These are phyloP conservation scores for Uronychia binucleata DNA, from an alignment of 73 alveolate species.

Conservation along the genomic window DNA sequence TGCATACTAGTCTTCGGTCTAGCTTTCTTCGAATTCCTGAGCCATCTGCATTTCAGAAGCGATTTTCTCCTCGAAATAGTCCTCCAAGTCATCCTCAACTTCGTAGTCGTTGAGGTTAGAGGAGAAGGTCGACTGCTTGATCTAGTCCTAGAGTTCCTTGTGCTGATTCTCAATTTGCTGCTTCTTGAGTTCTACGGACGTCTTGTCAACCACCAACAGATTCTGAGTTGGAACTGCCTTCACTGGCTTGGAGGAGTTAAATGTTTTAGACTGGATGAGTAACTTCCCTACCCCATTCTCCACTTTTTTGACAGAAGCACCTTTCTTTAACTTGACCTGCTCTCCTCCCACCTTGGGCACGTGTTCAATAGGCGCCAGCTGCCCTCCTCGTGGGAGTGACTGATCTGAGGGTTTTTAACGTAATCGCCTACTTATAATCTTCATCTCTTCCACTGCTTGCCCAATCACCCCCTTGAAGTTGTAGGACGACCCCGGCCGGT, in stretches of 20 bases:
- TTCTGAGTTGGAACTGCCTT: neutral
- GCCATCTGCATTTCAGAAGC: neutral
- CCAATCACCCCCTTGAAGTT: conserved; percentile 44
- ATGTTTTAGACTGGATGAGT: neutral
- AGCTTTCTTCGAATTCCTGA: neutral
- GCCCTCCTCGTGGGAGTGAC: neutral
- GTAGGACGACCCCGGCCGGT: conserved; percentile 75
- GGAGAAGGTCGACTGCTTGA: neutral
- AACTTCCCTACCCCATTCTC: neutral
- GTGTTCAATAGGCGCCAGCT: neutral
- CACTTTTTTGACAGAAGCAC: neutral
- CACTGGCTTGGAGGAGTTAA: neutral
- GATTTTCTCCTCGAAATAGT: conserved; percentile 23
- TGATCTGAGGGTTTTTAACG: neutral
- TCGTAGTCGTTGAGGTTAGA: conserved; percentile 10
- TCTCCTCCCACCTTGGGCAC: neutral
- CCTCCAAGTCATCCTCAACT: conserved; percentile 59
- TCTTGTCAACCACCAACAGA: neutral
- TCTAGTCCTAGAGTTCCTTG: neutral
- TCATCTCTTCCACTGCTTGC: conserved; percentile 55
- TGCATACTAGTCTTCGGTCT: neutral
- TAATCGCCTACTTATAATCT: neutral
- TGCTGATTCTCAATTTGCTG: neutral
- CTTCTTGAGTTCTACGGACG: neutral
- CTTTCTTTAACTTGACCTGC: neutral